phyloP scores from a whole-genome alignment of 2,329 filamentous ascomycete genomes.

The Daldinia sp. region DNA sequence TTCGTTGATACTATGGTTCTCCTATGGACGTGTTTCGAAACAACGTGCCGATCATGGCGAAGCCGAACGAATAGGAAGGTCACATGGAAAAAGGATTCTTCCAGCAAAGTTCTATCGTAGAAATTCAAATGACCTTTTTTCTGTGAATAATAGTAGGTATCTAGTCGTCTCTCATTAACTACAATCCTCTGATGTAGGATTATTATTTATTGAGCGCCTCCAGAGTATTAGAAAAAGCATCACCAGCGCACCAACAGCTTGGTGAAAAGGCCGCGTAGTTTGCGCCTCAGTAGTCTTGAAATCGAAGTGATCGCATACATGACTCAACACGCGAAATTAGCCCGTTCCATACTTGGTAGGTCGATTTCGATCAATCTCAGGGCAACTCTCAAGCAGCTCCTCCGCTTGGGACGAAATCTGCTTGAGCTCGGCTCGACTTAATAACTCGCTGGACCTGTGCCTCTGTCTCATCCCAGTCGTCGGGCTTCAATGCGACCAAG shows the following conservation, averaged over 20 bases:
- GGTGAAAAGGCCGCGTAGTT: not conserved
- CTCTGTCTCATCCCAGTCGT: conserved; percentile 93
- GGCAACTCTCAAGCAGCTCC: conserved; percentile 24
- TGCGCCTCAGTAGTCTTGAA: conserved; percentile 8
- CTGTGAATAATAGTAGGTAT: conserved; percentile 33
- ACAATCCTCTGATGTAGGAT: conserved; percentile 32
- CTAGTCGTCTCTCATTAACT: conserved; percentile 45
- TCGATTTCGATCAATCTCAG: conserved; percentile 14
- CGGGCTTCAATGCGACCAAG: conserved; percentile 82
- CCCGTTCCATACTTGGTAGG: conserved; percentile 11
- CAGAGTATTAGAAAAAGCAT: conserved; percentile 7
- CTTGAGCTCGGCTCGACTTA: conserved; percentile 74
- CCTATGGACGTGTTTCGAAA: conserved; percentile 30
- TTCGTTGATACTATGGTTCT: conserved; percentile 22
- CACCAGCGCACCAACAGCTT: conserved; percentile 1
- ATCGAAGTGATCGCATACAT: conserved; percentile 21
- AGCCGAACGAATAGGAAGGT: conserved; percentile 36
- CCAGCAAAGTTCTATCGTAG: conserved; percentile 16
- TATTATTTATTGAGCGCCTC: conserved; percentile 15
- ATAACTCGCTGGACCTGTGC: conserved; percentile 83
- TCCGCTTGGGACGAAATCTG: conserved; percentile 61
- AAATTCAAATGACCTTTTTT: conserved; percentile 32
- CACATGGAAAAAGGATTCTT: conserved; percentile 30
- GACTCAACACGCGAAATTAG: conserved; percentile 11
- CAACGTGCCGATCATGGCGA: conserved; percentile 16